These are phyloP conservation scores for Yarrowia sp. DNA, from an alignment of 805 yeast genomes.

Conservation along the genomic window DNA sequence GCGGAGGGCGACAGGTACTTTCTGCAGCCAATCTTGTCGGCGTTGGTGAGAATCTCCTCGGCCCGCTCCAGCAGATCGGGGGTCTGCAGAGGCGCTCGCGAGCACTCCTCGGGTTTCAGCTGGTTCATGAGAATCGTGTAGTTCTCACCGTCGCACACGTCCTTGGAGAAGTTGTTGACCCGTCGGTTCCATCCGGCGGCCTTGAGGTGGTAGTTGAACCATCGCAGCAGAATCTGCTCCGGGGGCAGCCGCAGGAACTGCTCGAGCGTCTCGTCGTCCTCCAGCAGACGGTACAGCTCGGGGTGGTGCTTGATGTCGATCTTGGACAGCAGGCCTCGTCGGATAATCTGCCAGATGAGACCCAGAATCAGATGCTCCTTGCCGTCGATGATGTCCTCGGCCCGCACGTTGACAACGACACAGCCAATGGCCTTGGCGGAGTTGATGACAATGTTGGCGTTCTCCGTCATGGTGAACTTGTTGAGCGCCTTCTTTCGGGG, in stretches of 20 bases:
- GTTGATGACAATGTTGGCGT: slow-evolving; percentile 95
- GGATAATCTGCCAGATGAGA: slow-evolving; percentile 95
- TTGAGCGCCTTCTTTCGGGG: slow-evolving; percentile 81
- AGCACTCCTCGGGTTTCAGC: slow-evolving; percentile 78
- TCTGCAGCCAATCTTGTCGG: slow-evolving; percentile 88
- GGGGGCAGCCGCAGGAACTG: slow-evolving; percentile 96
- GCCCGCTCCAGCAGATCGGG: slow-evolving; percentile 75
- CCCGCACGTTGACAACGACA: slow-evolving; percentile 94
- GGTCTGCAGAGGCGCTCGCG: slow-evolving; percentile 77
- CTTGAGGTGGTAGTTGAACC: slow-evolving; percentile 95
- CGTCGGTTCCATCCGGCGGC: slow-evolving; percentile 88
- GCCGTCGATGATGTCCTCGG: slow-evolving; percentile 96
- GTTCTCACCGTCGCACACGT: slow-evolving; percentile 92
- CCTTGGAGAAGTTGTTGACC: slow-evolving; percentile 81
- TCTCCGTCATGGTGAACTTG: slow-evolving; percentile 93
- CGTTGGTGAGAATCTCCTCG: slow-evolving; percentile 77
- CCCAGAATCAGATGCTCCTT: slow-evolving; percentile 94
- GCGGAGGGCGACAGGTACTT: slow-evolving; percentile 93
- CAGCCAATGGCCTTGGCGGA: slow-evolving; percentile 99
- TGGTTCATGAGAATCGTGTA: slow-evolving; percentile 88
- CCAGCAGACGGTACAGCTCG: slow-evolving; percentile 88
- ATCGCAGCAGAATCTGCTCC: slow-evolving; percentile 91
- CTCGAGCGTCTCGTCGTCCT: slow-evolving; percentile 95
- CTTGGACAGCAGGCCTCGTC: slow-evolving; percentile 91
- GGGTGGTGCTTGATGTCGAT: slow-evolving; percentile 96